phyloP scores from a whole-genome alignment of 129 eudicot species.

The Pulicaria dysenterica region DNA sequence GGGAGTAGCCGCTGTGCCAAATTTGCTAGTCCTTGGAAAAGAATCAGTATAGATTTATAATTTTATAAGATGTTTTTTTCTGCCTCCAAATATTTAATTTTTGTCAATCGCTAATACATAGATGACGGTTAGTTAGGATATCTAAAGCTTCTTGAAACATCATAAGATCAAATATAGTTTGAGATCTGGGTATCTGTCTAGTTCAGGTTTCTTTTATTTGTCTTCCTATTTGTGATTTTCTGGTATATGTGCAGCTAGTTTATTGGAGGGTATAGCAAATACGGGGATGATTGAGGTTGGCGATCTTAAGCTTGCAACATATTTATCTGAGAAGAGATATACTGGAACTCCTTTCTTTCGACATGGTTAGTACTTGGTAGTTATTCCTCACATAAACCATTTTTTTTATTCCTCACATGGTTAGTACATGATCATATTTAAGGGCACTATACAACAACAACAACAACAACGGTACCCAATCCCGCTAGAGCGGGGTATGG shows the following conservation, averaged over 20 bases:
- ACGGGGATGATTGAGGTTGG: constrained; percentile 75
- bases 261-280: constrained; percentile 71
- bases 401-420: background rate
- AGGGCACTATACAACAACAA: no score
- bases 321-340: constrained; percentile 75
- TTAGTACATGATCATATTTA: background rate
- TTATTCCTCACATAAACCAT: background rate
- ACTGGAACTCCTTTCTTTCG: constrained; percentile 82
- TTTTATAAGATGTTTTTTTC: background rate
- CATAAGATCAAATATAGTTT: background rate
- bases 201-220: constrained; percentile 5
- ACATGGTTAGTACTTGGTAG: constrained; percentile 56
- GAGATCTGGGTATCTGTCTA: background rate
- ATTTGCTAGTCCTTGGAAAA: constrained; percentile 63
- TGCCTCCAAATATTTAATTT: constrained; percentile 4
- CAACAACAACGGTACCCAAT: no score
- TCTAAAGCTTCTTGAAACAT: no score
- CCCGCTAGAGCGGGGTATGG: no score
- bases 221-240: constrained; percentile 24
- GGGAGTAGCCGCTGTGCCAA: constrained; percentile 80
- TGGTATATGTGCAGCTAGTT: constrained; percentile 43
- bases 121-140: no score
- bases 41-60: constrained; percentile 52
- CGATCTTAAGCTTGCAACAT: constrained; percentile 69
- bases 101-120: background rate